phyloP scores from a whole-genome alignment of 1,284 basidiomycete species.

The Apiotrichum sp. region DNA sequence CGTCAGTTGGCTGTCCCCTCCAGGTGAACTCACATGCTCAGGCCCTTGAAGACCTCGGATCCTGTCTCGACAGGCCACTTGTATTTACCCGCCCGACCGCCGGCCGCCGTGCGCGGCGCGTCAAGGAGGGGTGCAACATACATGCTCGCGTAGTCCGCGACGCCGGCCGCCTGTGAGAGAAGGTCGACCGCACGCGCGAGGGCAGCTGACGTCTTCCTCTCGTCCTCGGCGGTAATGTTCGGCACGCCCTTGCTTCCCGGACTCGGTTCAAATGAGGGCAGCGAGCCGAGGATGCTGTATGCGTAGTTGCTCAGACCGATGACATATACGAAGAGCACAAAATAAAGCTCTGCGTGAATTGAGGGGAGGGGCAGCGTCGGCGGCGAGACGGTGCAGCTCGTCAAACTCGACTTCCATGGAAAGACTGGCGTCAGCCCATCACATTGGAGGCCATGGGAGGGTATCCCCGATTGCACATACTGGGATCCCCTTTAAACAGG shows the following conservation, averaged over 20 bases:
- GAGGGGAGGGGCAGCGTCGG: slow-evolving; percentile 57
- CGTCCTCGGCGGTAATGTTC: slow-evolving; percentile 67
- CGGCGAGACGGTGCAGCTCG: slow-evolving; percentile 49
- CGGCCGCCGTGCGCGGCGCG: slow-evolving; percentile 43
- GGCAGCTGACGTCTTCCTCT: slow-evolving; percentile 73
- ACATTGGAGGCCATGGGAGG: not conserved
- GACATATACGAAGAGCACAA: slow-evolving; percentile 72
- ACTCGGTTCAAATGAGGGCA: slow-evolving; percentile 45
- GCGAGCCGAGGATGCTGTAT: slow-evolving; percentile 59
- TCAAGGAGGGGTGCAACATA: slow-evolving; percentile 56
- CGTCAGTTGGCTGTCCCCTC: not conserved
- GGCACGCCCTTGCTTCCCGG: slow-evolving; percentile 37
- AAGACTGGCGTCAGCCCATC: slow-evolving; percentile 56
- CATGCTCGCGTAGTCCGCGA: slow-evolving; percentile 69
- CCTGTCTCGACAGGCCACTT: slow-evolving; percentile 68
- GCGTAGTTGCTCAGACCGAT: slow-evolving; percentile 82
- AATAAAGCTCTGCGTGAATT: slow-evolving; percentile 73
- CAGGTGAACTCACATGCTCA: slow-evolving; percentile 63
- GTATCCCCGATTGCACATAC: slow-evolving; percentile 49
- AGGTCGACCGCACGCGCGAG: slow-evolving; percentile 75
- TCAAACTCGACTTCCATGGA: slow-evolving; percentile 77
- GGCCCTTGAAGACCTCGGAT: slow-evolving; percentile 64
- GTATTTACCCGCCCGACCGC: slow-evolving; percentile 29
- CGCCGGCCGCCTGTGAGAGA: slow-evolving; percentile 73
- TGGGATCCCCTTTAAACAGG: slow-evolving; percentile 63